Evolutionary conservation across 768 basidiomycete species (phyloP).

Genomic region (Boletus bicolor): DNA sequence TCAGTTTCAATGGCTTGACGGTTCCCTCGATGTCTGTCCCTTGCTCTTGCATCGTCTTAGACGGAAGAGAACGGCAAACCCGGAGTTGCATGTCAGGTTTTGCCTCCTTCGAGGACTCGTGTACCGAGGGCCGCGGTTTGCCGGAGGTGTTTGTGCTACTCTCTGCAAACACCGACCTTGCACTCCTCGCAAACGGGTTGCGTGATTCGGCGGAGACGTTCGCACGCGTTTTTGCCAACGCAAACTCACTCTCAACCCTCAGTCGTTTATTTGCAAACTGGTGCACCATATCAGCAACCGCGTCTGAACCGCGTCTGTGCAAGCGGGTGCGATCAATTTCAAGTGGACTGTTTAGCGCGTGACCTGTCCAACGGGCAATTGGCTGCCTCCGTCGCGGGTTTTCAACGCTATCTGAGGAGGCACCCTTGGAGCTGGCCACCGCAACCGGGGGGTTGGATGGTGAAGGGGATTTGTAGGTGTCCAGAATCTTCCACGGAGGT

Average conservation of each 20-base stretch:
- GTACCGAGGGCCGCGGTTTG: not conserved
- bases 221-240: constrained; percentile 9
- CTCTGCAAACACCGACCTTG: constrained; percentile 21
- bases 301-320: constrained; percentile 22
- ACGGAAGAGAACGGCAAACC: constrained; percentile 8
- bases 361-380: not conserved
- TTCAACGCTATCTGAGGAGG: not conserved
- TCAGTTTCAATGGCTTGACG: constrained; percentile 26
- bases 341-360: constrained; percentile 6
- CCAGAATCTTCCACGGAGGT: constrained; percentile 24
- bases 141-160: not conserved
- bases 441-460: not conserved
- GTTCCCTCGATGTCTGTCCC: not conserved
- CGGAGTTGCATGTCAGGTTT: constrained; percentile 2
- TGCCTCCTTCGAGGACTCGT: not conserved
- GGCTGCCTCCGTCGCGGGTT: not conserved
- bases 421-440: not conserved
- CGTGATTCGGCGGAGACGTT: not conserved
- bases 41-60: not conserved
- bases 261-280: constrained; percentile 22
- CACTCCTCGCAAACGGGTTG: constrained; percentile 24
- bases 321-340: constrained; percentile 26
- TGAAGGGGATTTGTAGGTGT: not conserved
- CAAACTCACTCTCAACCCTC: constrained; percentile 23
- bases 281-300: constrained; percentile 18